A percentile compares a stretch with the other conserved stretches of the same genome.
phyloP scores from a whole-genome alignment of 2,329 filamentous ascomycete species.

The Curvularia lunata region DNA sequence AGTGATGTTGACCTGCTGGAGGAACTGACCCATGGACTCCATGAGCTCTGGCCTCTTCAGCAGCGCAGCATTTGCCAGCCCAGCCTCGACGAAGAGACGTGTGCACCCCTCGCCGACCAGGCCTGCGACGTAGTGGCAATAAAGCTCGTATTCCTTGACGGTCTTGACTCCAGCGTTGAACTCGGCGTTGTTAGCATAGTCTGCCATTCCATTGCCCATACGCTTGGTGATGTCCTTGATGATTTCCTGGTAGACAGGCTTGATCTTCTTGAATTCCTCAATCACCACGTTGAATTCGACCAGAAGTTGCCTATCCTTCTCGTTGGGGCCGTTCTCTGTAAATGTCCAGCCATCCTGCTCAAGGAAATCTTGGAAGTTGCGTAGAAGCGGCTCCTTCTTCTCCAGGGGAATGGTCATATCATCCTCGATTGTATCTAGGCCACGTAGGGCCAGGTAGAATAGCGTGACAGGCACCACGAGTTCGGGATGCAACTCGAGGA shows the following conservation, averaged over 20 bases:
- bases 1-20: slow-evolving; percentile 99
- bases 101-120: slow-evolving; percentile 96
- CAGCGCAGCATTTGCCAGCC: slow-evolving; percentile 84
- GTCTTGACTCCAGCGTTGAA: slow-evolving; percentile 84
- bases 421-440: slow-evolving; percentile 97
- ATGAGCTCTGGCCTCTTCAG: slow-evolving; percentile 79
- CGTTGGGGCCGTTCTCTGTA: slow-evolving; percentile 80
- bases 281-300: slow-evolving; percentile 91
- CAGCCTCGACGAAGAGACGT: slow-evolving; percentile 83
- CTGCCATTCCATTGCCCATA: slow-evolving; percentile 99
- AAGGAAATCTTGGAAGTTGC: slow-evolving; percentile 79
- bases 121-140: slow-evolving; percentile 98
- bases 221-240: slow-evolving; percentile 91
- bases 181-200: slow-evolving; percentile 86
- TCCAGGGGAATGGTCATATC: slow-evolving; percentile 88
- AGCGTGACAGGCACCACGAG: slow-evolving; percentile 85
- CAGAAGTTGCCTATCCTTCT: slow-evolving; percentile 92
- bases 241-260: slow-evolving; percentile 81
- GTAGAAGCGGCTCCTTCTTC: slow-evolving; percentile 84
- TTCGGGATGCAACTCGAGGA: slow-evolving; percentile 94
- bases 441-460: slow-evolving; percentile 92
- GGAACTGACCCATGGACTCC: slow-evolving; percentile 95
- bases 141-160: slow-evolving; percentile 88
- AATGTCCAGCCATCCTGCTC: slow-evolving; percentile 91
- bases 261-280: slow-evolving; percentile 84